A percentile compares a stretch with the other conserved stretches of the same genome.
phyloP scores from a whole-genome alignment of 257 asterid genomes.

The Handroanthus guayacan region DNA sequence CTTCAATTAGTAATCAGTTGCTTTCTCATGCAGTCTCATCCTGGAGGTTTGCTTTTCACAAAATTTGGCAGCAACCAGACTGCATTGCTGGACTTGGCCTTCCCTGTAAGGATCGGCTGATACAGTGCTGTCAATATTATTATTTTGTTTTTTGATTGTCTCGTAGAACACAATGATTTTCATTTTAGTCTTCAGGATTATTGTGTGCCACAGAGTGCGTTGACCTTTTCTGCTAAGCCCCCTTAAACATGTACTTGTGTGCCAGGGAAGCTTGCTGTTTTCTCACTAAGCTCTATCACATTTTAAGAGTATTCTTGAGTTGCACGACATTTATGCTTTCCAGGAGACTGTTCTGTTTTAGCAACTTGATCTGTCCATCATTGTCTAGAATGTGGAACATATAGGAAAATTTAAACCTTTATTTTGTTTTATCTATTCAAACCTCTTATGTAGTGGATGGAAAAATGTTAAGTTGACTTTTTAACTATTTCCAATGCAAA shows the following conservation, averaged over 20 bases:
- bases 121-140: conserved; percentile 21
- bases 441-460: neutral
- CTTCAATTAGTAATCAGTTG: conserved; percentile 28
- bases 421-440: neutral
- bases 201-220: conserved; percentile 1
- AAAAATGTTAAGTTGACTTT: neutral
- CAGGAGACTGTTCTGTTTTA: conserved; percentile 5
- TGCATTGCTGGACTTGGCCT: conserved; percentile 85
- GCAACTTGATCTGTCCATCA: conserved; percentile 26
- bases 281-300: neutral
- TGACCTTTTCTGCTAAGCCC: conserved; percentile 4
- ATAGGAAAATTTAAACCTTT: neutral
- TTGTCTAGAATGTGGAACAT: conserved; percentile 11
- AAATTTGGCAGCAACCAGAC: conserved; percentile 90
- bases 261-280: too few species aligned
- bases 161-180: conserved; percentile 15
- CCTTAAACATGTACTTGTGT: neutral
- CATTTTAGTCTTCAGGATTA: conserved; percentile 8
- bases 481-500: neutral
- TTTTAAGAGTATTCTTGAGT: conserved; percentile 14
- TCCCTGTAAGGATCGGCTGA: conserved; percentile 64
- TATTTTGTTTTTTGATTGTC: conserved; percentile 21
- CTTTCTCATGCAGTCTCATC: conserved; percentile 73
- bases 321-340: conserved; percentile 2
- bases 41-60: conserved; percentile 85